Evolutionary conservation across 306 rosid species (phyloP), one percentile per base, ranked within the genome.

Genomic region (Vigna unguiculata): DNA sequence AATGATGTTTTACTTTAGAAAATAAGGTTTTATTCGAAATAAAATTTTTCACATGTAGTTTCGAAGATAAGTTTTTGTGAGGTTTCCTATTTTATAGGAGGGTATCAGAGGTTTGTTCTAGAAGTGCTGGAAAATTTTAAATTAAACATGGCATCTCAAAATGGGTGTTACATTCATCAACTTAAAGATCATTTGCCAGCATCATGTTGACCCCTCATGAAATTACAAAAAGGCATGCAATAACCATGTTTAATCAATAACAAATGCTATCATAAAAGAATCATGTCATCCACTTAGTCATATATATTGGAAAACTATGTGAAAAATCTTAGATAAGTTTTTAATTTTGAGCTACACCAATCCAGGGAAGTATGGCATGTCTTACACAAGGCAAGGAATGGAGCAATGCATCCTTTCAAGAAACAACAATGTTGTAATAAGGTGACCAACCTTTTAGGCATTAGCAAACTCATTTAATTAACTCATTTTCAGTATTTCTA

Each of bases 231-330:
- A 9, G 55, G 45, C 46, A 52, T 11, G 43, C 55, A 22, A 34
- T 45, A 36, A 66, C 51, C 61, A 20, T 20, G 30, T 52, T 25
- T 28, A 61, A 21, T 68, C 10, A 53, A 63, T n/a, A 40, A 24
- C 75, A 71, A 20, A 25, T 30, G 38, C 52, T 15, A 34, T 17
- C 64, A 49, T 36, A 64, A 78, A 62, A 76, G 43, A 61, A 70
- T 36, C 48, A 36, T 40, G 57, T 74, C 52, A 38, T 72, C 80
- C 17, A 19, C 4, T 17, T 49, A 22, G 45, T 49, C 34, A 59
- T 58, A 76, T 21, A 17, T 19, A 51, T 7, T 36, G 57, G 60
- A 63, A 79, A 16, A 53, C 58, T 64, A 15, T 6, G 32, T 2
- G 43, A 21, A 59, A 34, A 59, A 51, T 38, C 32, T 38, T 24